Base-by-base conservation (phyloP, 2,329 filamentous ascomycete species). In the Aspergillus quadrilineatus region DNA sequence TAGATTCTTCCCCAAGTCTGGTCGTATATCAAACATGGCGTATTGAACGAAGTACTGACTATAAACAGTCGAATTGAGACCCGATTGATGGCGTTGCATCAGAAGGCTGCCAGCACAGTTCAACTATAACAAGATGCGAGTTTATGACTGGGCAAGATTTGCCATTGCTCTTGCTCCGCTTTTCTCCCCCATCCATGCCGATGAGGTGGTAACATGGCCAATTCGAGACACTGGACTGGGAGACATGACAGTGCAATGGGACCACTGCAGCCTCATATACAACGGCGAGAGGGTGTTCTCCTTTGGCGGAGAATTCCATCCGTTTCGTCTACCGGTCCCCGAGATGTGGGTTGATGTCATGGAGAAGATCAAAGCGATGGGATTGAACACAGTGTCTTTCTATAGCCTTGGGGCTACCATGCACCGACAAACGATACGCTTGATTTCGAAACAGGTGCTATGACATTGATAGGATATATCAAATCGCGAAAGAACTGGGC, bases 291-390 rank as follows among this genome's bases (percentile, higher is more conserved):
- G 80, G 28, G 64, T 81, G 3, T 78, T 80, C 45, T 71, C 82
- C 30, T 79, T 78, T 60, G 74, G 72, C 1, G 80, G 76, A 22
- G 80, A 83, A 59, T 82, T 83, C 42, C 88, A 91, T 65, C 87
- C 87, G 0, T 90, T 80, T 67, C 74, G 78, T 53, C 73, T 87
- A 0, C 84, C 85, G 0, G 84, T 87, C 1, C 80, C 84, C 1
- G 75, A 76, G 47, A 76, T 88, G 4, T 86, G 87, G 77, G 76
- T 89, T 2, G 89, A 92, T 60, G 70, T 92, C 1, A 88, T 94
- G 62, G 86, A 93, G 66, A 94, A 94, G 72, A 84, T 92, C 68
- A 90, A 88, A 70, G 85, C 88, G 0, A 75, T 90, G 8, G 90
- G 90, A 0, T 92, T 82, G 66, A 83, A 82, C 65, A 71, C 80